Evolutionary conservation across 768 basidiomycete species (phyloP).

Genomic region (Hypholoma fasciculare): DNA sequence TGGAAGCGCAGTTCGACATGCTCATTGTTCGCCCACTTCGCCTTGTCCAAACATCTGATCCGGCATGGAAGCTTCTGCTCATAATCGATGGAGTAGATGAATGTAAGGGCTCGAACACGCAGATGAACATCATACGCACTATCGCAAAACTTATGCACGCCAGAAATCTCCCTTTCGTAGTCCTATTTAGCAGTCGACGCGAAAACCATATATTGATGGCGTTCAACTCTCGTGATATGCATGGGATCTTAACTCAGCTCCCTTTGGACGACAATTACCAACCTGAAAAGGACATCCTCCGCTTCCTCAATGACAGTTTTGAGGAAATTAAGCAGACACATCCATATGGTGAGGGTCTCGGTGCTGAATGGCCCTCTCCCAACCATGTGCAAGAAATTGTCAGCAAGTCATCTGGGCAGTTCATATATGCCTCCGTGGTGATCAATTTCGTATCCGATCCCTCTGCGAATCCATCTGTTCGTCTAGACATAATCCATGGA

Average conservation of each 20-base stretch:
- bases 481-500: constrained; percentile 1
- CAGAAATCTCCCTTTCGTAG: background rate
- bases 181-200: constrained; percentile 11
- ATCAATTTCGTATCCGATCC: background rate
- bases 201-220: constrained; percentile 3
- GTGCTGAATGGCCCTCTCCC: background rate
- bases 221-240: background rate
- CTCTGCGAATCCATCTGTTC: background rate
- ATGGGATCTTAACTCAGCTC: background rate
- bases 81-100: constrained; percentile 24
- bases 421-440: constrained; percentile 5
- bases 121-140: background rate
- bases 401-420: constrained; percentile 9
- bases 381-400: background rate
- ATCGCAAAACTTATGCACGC: background rate
- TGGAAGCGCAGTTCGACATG: too few relatives aligned
- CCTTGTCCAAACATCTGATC: background rate
- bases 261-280: background rate
- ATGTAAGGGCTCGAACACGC: constrained; percentile 6
- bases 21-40: background rate
- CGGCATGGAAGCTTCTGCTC: background rate
- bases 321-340: constrained; percentile 3
- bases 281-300: constrained; percentile 7
- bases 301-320: too few relatives aligned
- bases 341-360: background rate